Conservation (phyloP, 2,329 filamentous ascomycete species). For the Arachnopeziza araneosa region DNA sequence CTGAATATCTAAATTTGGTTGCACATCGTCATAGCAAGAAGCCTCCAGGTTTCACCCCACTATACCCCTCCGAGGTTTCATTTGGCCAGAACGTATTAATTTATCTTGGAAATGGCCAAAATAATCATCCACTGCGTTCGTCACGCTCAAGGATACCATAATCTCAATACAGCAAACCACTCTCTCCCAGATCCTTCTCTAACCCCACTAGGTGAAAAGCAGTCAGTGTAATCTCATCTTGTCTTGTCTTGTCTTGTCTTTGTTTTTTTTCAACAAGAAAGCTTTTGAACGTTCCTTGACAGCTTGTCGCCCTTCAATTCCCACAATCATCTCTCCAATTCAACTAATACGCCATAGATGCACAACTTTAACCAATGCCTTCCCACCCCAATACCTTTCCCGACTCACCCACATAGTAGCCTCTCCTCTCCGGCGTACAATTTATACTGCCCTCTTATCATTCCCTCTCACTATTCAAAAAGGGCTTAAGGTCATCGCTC, state of each 20-base stretch:
- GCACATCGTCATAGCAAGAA: background rate
- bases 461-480: constrained; percentile 54
- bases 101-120: constrained; percentile 5
- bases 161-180: constrained; percentile 66
- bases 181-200: constrained; percentile 70
- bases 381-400: constrained; percentile 52
- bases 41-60: background rate
- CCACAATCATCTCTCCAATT: too few species aligned
- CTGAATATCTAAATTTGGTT: too few species aligned
- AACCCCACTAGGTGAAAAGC: constrained; percentile 67
- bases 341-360: constrained; percentile 39
- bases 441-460: constrained; percentile 67
- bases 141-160: constrained; percentile 74
- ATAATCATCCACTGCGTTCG: constrained; percentile 60
- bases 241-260: background rate
- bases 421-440: constrained; percentile 74
- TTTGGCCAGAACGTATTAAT: background rate
- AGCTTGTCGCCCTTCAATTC: background rate
- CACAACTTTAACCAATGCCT: constrained; percentile 50
- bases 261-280: background rate
- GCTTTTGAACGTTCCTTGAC: background rate
- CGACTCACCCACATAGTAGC: constrained; percentile 66
- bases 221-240: too few species aligned
- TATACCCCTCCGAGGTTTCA: background rate
- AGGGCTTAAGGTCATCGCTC: constrained; percentile 45